These are phyloP conservation scores for Symbiodinium natans DNA, from an alignment of 73 alveolate genomes.

Conservation along the genomic window DNA sequence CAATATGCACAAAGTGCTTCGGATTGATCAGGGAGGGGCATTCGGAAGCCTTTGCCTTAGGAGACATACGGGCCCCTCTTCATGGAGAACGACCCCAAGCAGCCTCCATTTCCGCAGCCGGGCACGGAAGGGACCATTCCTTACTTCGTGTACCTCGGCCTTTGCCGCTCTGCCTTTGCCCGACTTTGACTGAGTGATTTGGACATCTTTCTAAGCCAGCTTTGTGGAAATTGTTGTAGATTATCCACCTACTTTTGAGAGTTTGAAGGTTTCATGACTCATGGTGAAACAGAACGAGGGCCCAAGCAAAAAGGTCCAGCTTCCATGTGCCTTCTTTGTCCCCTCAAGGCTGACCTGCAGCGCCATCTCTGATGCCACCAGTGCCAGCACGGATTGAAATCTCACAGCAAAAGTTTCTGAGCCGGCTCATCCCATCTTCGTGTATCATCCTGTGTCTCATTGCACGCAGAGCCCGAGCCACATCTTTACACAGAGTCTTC, in stretches of 20 bases:
- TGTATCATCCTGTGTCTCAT: not conserved
- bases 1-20: not conserved
- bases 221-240: too few species aligned
- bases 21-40: not conserved
- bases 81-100: constrained; percentile 83
- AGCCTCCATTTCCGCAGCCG: constrained; percentile 67
- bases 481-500: not conserved
- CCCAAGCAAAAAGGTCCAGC: too few species aligned
- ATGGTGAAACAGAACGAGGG: too few species aligned
- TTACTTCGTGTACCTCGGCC: constrained; percentile 24
- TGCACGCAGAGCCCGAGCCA: not conserved
- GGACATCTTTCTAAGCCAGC: too few species aligned
- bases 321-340: too few species aligned
- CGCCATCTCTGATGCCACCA: not conserved
- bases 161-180: too few species aligned
- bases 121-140: constrained; percentile 76
- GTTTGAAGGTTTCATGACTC: too few species aligned
- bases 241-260: too few species aligned
- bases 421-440: not conserved
- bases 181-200: too few species aligned
- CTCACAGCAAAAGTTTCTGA: not conserved
- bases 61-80: constrained; percentile 44
- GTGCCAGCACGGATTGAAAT: not conserved
- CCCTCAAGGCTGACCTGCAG: constrained; percentile 44
- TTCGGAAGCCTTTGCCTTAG: not conserved